phyloP scores from a whole-genome alignment of 2,329 filamentous ascomycete species.

The Phyllosticta paracitricarpa region DNA sequence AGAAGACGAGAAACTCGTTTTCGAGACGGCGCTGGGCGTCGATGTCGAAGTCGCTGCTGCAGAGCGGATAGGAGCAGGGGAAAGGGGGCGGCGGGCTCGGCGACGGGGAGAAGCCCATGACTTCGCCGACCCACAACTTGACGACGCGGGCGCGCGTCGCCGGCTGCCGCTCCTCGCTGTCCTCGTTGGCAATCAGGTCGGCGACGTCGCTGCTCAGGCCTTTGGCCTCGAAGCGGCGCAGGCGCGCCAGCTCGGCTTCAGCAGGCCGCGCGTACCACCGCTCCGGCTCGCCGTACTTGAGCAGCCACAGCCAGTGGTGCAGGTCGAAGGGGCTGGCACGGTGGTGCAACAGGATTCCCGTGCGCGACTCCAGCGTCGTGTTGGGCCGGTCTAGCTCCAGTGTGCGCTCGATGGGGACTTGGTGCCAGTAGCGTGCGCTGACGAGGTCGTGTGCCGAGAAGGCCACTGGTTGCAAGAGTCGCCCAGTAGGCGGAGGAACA shows the following conservation, averaged over 20 bases:
- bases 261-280: conserved; percentile 4
- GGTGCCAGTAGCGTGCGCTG: not conserved
- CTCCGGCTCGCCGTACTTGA: conserved; percentile 2
- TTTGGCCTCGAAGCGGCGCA: not conserved
- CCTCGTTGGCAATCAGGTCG: not conserved
- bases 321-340: conserved; percentile 5
- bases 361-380: not conserved
- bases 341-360: conserved; percentile 1
- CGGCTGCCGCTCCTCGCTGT: not conserved
- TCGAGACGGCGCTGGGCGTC: not conserved
- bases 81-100: not conserved
- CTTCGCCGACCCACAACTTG: not conserved
- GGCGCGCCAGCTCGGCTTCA: not conserved
- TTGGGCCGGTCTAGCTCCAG: not conserved
- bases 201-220: not conserved
- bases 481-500: not conserved
- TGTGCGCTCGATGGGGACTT: not conserved
- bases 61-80: not conserved
- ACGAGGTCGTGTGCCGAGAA: not conserved
- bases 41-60: too few species aligned
- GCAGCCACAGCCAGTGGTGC: conserved; percentile 1
- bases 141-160: not conserved
- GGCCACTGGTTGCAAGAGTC: not conserved
- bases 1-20: not conserved
- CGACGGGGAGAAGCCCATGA: not conserved